Conservation (phyloP, 208 protist genomes). For the Trichomonas gallinae region DNA sequence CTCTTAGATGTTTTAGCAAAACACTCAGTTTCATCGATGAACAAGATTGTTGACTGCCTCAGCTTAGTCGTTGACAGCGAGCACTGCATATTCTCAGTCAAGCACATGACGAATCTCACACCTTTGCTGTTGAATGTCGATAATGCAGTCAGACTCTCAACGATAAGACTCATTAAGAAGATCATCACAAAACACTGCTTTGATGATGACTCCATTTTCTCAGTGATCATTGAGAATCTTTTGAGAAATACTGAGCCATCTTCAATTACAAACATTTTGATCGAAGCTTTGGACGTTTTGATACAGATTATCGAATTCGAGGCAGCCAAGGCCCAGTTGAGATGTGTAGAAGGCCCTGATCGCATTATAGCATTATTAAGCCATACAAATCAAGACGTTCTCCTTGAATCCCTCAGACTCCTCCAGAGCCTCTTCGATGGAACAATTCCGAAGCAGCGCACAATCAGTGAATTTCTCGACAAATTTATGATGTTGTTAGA, state of each 20-base stretch:
- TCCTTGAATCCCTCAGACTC: background rate
- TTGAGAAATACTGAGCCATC: background rate
- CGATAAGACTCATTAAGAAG: background rate
- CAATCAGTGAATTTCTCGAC: background rate
- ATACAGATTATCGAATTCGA: background rate
- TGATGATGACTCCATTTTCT: background rate
- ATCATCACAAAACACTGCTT: background rate
- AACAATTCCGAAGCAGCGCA: background rate
- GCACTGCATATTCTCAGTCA: background rate
- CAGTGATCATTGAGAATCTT: background rate
- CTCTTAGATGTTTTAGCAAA: background rate
- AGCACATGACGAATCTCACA: background rate
- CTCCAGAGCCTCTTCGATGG: background rate
- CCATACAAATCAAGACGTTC: background rate
- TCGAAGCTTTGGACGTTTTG: background rate
- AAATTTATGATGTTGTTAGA: background rate
- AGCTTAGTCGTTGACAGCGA: background rate
- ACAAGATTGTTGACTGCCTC: background rate
- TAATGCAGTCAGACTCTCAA: background rate
- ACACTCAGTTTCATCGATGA: background rate
- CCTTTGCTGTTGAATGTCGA: background rate
- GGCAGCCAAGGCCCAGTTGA: background rate
- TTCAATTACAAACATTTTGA: background rate
- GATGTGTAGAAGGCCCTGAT: background rate
- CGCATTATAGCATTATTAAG: background rate